A percentile compares a stretch with the other conserved stretches of the same genome.
phyloP scores from a whole-genome alignment of 441 rosid species.

The Erysimum cheiri region DNA sequence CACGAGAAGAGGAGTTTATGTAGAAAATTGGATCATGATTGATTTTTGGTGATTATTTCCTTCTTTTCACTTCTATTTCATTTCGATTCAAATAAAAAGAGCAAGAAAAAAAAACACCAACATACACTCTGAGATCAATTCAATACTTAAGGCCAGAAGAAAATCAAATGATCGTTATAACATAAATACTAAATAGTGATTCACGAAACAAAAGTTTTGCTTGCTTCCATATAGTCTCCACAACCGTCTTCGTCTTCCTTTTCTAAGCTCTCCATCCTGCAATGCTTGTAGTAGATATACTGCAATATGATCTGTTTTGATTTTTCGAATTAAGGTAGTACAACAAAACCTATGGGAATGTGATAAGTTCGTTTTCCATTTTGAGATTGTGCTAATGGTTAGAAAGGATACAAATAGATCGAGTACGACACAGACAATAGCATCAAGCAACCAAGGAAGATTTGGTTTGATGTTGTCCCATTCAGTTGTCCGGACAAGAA shows the following conservation, averaged over 20 bases:
- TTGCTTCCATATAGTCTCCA: conserved; percentile 53
- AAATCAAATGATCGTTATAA: conserved; percentile 5
- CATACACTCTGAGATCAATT: conserved; percentile 15
- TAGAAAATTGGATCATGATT: too few relatives aligned
- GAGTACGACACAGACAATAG: conserved; percentile 77
- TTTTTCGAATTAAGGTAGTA: conserved; percentile 50
- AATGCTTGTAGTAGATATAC: conserved; percentile 74
- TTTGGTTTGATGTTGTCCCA: conserved; percentile 85
- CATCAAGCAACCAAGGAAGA: conserved; percentile 92
- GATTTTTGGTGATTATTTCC: too few relatives aligned
- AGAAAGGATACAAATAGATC: conserved; percentile 89
- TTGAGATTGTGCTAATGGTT: neutral
- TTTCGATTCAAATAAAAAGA: too few relatives aligned
- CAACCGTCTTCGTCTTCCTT: conserved; percentile 32
- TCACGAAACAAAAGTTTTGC: conserved; percentile 46
- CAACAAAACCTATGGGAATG: neutral
- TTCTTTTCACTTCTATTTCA: too few relatives aligned
- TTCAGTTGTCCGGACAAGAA: conserved; percentile 75
- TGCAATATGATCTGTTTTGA: conserved; percentile 74
- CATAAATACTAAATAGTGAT: neutral
- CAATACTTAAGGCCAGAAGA: neutral
- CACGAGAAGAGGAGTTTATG: too few relatives aligned
- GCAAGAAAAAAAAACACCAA: too few relatives aligned
- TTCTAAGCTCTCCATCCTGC: conserved; percentile 27
- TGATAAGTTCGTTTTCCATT: neutral